Evolutionary conservation across 805 yeast genomes (phyloP), one percentile per base, ranked within the genome.

Genomic region (Ogataea saltuana): DNA sequence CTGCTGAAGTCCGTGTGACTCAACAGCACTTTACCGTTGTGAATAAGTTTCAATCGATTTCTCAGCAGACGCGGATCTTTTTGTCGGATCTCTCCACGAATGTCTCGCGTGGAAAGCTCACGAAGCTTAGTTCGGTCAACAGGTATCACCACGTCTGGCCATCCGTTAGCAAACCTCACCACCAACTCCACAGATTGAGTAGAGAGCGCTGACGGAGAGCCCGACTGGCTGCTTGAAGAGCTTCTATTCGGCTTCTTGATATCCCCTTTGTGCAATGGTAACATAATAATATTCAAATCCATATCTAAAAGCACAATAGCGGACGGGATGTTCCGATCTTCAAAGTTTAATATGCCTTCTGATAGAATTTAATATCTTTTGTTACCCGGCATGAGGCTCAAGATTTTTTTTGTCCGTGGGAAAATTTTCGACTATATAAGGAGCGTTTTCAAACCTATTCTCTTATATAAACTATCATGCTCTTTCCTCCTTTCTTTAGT

Each of bases 21-120:
- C 35, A 74, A 72, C 36, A 86, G 63, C 2, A 85, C 83, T 38
- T 78, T 69, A 12, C 95, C 95, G 49, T 77, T 79, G 58, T 80
- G 78, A 25, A 86, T 82, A 46, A 86, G 71, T 45, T 88, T 71
- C 26, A 86, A 68, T 54, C 90, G 64, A 33, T 71, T 72, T 10
- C 61, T 55, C 0, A 69, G 56, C 17, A 67, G 56, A 1, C 64
- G 44, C 7, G 55, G 52, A 36, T 51, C 52, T 41, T 34, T 31
- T 2, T 44, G 40, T 26, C 85, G 64, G 6, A 80, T 78, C 39
- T 62, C 65, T 26, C 60, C 58, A 44, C 78, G 65, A 12, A 80
- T 53, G 50, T 60, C 63, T 5, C 65, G 49, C 2, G 75, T 69
- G 0, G 71, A 62, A 3, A 72, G 58, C 25, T 61, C 60, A 5